phyloP scores from a whole-genome alignment of 2,329 filamentous ascomycete genomes.

The Phialocephala sp. region DNA sequence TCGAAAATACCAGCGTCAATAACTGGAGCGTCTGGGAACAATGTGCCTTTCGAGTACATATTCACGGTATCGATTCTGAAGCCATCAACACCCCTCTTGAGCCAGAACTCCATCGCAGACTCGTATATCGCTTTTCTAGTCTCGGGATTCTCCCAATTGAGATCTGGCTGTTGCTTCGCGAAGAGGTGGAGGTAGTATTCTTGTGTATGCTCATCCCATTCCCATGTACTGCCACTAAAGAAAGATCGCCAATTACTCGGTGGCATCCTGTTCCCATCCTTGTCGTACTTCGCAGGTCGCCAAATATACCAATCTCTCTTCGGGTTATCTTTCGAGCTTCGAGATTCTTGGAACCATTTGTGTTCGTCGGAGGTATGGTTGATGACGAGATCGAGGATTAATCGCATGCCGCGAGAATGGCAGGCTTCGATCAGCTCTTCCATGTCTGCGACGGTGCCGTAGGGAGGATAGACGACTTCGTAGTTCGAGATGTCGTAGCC shows the following conservation, averaged over 20 bases:
- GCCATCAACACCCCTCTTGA: conserved; percentile 73
- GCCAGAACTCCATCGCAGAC: conserved; percentile 78
- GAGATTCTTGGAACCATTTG: conserved; percentile 65
- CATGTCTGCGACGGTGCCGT: conserved; percentile 70
- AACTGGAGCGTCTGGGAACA: conserved; percentile 63
- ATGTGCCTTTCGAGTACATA: conserved; percentile 69
- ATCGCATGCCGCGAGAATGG: conserved; percentile 67
- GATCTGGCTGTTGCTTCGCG: conserved; percentile 76
- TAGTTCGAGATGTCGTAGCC: conserved; percentile 75
- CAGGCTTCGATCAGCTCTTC: conserved; percentile 64
- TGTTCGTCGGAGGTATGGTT: conserved; percentile 79
- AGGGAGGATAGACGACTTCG: conserved; percentile 66
- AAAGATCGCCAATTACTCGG: conserved; percentile 76
- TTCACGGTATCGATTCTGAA: conserved; percentile 81
- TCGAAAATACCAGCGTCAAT: conserved; percentile 49
- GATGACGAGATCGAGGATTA: conserved; percentile 78
- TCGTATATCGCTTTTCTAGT: conserved; percentile 74
- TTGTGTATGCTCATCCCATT: conserved; percentile 72
- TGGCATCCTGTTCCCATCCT: conserved; percentile 65
- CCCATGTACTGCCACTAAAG: conserved; percentile 68
- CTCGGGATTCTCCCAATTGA: conserved; percentile 81
- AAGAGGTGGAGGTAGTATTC: conserved; percentile 83
- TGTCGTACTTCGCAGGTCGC: conserved; percentile 59
- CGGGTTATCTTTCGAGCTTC: conserved; percentile 53
- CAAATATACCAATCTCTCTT: conserved; percentile 72